Conservation (phyloP, 768 basidiomycete species). For the Galerina marginata region DNA sequence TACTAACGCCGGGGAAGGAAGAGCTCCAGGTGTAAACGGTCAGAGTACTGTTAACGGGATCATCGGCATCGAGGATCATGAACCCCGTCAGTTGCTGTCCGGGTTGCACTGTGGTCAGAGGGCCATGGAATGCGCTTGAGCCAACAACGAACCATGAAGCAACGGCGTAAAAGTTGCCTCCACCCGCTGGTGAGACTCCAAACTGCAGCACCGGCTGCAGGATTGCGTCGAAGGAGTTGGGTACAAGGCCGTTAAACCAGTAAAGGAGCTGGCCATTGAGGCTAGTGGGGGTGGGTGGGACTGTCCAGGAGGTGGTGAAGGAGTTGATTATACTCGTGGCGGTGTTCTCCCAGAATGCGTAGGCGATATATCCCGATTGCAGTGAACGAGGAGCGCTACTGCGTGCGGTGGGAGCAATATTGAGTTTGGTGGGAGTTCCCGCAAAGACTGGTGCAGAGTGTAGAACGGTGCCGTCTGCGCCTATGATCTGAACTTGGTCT, state of each 20-base stretch:
- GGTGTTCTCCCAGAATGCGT: conserved; percentile 23
- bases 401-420: conserved; percentile 5
- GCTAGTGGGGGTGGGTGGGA: conserved; percentile 24
- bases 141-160: conserved; percentile 5
- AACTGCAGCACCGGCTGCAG: conserved; percentile 30
- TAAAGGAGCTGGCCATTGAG: conserved; percentile 27
- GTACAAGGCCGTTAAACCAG: conserved; percentile 26
- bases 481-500: conserved; percentile 17
- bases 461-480: conserved; percentile 17
- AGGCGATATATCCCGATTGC: conserved; percentile 18
- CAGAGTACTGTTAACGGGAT: too few relatives aligned
- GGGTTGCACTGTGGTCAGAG: too few relatives aligned
- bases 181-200: conserved; percentile 26
- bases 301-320: conserved; percentile 24
- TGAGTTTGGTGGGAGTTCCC: not conserved
- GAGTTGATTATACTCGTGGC: conserved; percentile 17
- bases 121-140: too few relatives aligned
- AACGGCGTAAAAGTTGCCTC: conserved; percentile 28
- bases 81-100: not conserved
- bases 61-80: not conserved
- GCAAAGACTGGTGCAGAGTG: conserved; percentile 13
- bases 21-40: too few relatives aligned
- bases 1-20: too few relatives aligned
- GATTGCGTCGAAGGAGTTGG: conserved; percentile 22
- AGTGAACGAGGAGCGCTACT: conserved; percentile 10